These are phyloP conservation scores for Moesziomyces parantarcticus DNA, from an alignment of 1,284 basidiomycete genomes.

Conservation along the genomic window DNA sequence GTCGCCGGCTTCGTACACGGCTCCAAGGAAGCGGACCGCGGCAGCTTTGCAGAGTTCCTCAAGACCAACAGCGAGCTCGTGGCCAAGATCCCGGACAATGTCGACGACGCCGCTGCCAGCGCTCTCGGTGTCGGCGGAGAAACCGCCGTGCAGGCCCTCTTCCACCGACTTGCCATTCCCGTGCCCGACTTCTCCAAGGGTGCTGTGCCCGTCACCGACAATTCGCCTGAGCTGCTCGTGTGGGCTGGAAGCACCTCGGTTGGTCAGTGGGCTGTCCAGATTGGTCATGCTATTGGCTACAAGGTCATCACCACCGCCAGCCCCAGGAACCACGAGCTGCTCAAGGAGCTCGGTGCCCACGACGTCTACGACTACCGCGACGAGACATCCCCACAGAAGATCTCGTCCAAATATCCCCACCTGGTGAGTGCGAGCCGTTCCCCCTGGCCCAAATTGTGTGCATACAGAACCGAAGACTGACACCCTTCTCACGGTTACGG, in stretches of 20 bases:
- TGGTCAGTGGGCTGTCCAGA: conserved; percentile 70
- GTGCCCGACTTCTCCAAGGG: conserved; percentile 38
- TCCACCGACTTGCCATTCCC: conserved; percentile 35
- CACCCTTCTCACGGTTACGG: background rate
- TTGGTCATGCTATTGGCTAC: conserved; percentile 70
- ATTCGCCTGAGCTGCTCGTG: conserved; percentile 66
- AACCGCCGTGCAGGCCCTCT: conserved; percentile 60
- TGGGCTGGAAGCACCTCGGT: conserved; percentile 73
- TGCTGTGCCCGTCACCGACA: conserved; percentile 32
- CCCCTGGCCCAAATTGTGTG: no score
- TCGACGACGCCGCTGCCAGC: conserved; percentile 41
- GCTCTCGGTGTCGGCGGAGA: conserved; percentile 58
- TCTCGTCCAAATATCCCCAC: conserved; percentile 57
- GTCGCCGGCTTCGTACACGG: conserved; percentile 72
- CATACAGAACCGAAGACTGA: no score
- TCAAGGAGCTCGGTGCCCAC: conserved; percentile 59
- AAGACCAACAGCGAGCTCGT: conserved; percentile 56
- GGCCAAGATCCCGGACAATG: conserved; percentile 51
- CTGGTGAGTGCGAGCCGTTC: conserved; percentile 18
- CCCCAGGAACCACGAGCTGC: conserved; percentile 59
- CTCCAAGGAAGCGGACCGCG: conserved; percentile 64
- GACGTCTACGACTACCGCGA: conserved; percentile 71
- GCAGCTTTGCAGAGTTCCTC: conserved; percentile 68
- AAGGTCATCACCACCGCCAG: conserved; percentile 71
- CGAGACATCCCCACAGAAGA: conserved; percentile 54